Conservation (phyloP, 2,329 filamentous ascomycete genomes). For the Beauveria sp. region DNA sequence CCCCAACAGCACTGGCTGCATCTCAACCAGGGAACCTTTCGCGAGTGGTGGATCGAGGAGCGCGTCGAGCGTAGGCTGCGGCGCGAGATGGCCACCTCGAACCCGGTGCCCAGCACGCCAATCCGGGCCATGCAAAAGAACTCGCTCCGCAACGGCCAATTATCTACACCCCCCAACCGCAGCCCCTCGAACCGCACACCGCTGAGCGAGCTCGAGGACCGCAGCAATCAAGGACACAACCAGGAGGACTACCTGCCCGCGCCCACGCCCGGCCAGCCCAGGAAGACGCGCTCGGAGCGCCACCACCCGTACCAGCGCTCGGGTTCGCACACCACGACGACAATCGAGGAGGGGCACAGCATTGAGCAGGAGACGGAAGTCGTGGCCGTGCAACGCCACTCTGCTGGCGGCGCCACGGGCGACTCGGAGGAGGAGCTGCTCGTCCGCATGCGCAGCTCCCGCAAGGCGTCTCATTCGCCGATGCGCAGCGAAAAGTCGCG, state of each 20-base stretch:
- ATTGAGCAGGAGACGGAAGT: constrained; percentile 53
- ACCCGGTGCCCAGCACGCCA: constrained; percentile 48
- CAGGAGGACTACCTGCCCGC: constrained; percentile 89
- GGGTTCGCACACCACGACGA: constrained; percentile 33
- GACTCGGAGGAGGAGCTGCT: constrained; percentile 82
- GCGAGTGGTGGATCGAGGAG: constrained; percentile 97
- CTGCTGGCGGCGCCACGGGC: constrained; percentile 40
- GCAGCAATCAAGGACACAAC: constrained; percentile 58
- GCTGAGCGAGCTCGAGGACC: constrained; percentile 88
- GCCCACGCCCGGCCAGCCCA: constrained; percentile 92
- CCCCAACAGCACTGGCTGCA: constrained; percentile 99
- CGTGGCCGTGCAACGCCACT: constrained; percentile 53
- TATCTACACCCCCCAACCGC: constrained; percentile 78
- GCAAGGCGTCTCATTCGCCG: constrained; percentile 57
- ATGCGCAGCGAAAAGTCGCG: constrained; percentile 54
- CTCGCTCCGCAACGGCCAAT: constrained; percentile 55
- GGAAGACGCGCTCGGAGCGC: constrained; percentile 71
- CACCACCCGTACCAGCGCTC: constrained; percentile 65
- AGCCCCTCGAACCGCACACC: constrained; percentile 70
- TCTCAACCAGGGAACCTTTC: constrained; percentile 90
- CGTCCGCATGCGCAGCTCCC: constrained; percentile 63
- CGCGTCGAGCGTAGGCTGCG: constrained; percentile 63
- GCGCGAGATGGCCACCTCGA: constrained; percentile 48
- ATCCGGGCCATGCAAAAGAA: constrained; percentile 55
- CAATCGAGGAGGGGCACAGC: constrained; percentile 43